Evolutionary conservation across 2,329 filamentous ascomycete genomes (phyloP).

Genomic region (Colletotrichum sp.): DNA sequence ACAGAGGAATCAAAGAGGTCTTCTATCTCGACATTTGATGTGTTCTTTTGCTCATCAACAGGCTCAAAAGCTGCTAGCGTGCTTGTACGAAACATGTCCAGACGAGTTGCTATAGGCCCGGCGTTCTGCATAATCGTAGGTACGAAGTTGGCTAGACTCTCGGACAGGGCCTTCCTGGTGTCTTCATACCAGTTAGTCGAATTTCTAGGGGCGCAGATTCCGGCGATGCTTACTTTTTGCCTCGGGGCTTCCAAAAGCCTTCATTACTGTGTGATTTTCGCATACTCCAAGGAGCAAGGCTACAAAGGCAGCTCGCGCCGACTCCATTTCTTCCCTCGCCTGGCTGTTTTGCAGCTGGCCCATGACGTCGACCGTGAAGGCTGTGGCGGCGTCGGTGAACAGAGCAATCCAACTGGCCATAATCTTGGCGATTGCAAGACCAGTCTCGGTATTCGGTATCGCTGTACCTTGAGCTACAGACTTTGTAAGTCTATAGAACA

Average conservation of each 20-base stretch:
- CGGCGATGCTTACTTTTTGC: conserved; percentile 52
- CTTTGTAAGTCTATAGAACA: conserved; percentile 92
- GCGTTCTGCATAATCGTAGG: conserved; percentile 61
- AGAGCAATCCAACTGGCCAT: conserved; percentile 65
- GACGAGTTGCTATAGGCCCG: conserved; percentile 56
- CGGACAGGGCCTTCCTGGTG: conserved; percentile 52
- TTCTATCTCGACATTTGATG: conserved; percentile 56
- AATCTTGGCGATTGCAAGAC: conserved; percentile 52
- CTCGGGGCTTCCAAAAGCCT: conserved; percentile 55
- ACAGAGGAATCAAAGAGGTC: conserved; percentile 63
- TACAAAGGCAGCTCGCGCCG: conserved; percentile 67
- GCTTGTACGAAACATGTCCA: conserved; percentile 64
- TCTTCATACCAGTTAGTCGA: conserved; percentile 33
- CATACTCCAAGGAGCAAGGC: conserved; percentile 66
- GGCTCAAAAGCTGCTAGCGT: conserved; percentile 62
- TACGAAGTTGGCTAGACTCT: conserved; percentile 59
- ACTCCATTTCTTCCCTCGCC: conserved; percentile 62
- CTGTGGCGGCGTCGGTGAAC: conserved; percentile 56
- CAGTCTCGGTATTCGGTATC: conserved; percentile 52
- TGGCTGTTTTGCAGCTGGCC: conserved; percentile 48
- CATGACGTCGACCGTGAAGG: conserved; percentile 54
- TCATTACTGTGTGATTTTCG: conserved; percentile 63
- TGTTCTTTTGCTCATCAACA: conserved; percentile 55
- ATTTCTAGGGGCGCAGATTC: background rate
- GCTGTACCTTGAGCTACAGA: conserved; percentile 69